Conservation (phyloP, 1,284 basidiomycete genomes). For the Naganishia cerealis region DNA sequence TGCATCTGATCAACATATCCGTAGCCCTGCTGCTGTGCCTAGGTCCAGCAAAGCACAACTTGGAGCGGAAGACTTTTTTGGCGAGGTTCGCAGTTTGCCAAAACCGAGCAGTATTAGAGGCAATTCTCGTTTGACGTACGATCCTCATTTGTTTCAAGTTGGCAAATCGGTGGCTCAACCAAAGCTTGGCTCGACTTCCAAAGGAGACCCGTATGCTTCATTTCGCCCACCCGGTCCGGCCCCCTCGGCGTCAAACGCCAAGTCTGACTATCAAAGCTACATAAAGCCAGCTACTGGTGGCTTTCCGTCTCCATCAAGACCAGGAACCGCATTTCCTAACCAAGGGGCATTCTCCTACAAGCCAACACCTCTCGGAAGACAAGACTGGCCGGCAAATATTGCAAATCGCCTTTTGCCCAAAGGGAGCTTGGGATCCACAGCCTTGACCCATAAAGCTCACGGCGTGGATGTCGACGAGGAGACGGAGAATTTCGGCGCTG, state of each 20-base stretch:
- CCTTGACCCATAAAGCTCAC: neutral
- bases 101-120: conserved; percentile 23
- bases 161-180: conserved; percentile 5
- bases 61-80: conserved; percentile 16
- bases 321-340: neutral
- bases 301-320: conserved; percentile 26
- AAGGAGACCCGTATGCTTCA: conserved; percentile 17
- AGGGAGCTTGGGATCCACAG: neutral
- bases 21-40: conserved; percentile 9
- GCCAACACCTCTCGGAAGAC: neutral
- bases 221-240: conserved; percentile 15
- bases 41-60: conserved; percentile 16
- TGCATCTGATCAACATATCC: neutral
- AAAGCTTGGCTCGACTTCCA: neutral
- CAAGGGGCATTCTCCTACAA: conserved; percentile 4
- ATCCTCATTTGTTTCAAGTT: conserved; percentile 4
- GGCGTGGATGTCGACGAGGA: conserved; percentile 14
- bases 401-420: conserved; percentile 11
- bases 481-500: conserved; percentile 30
- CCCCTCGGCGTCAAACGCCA: neutral
- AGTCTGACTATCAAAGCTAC: conserved; percentile 22
- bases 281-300: conserved; percentile 28
- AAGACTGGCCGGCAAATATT: conserved; percentile 23
- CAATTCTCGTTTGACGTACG: conserved; percentile 15
- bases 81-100: conserved; percentile 16